Percentiles rank a stretch among this genome's conserved stretches.
Evolutionary conservation across 257 asterid genomes (phyloP).

Genomic region (Capsicum pubescens): DNA sequence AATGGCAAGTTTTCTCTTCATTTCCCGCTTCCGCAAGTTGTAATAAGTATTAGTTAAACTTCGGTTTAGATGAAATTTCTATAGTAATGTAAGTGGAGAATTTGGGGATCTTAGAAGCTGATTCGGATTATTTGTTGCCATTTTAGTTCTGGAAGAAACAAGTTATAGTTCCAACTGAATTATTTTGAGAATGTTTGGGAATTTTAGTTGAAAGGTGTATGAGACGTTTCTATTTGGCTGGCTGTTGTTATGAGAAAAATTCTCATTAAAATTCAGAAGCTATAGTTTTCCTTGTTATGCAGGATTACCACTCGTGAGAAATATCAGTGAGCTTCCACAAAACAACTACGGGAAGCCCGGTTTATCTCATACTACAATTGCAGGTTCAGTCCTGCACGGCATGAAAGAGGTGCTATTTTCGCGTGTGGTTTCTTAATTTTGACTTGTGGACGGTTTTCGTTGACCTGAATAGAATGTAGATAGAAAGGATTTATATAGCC

Average conservation of each 20-base stretch:
- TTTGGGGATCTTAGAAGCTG: neutral
- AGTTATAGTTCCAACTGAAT: slow-evolving; percentile 19
- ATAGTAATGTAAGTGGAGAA: neutral
- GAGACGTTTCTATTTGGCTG: too few species aligned
- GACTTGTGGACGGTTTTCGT: neutral
- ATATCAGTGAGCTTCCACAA: slow-evolving; percentile 68
- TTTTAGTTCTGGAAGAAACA: neutral
- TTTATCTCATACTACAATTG: slow-evolving; percentile 79
- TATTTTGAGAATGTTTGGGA: neutral
- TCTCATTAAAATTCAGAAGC: neutral
- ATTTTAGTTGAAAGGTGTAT: too few species aligned
- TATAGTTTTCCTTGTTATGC: neutral
- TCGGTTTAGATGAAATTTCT: neutral
- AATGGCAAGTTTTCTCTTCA: slow-evolving; percentile 45
- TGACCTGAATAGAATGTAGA: neutral
- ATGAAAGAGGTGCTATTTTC: slow-evolving; percentile 63
- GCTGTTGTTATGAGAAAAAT: too few species aligned
- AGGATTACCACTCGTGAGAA: slow-evolving; percentile 69
- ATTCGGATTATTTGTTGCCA: neutral
- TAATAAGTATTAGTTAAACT: neutral
- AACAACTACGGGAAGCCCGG: slow-evolving; percentile 78
- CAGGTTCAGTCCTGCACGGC: slow-evolving; percentile 84
- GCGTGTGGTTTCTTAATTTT: neutral
- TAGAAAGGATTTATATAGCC: neutral
- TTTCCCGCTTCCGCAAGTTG: too few species aligned